Percentiles rank a stretch among this genome's conserved stretches.
These are phyloP conservation scores for Hypoxylon sp. DNA, from an alignment of 2,329 filamentous ascomycete genomes.

Conservation along the genomic window DNA sequence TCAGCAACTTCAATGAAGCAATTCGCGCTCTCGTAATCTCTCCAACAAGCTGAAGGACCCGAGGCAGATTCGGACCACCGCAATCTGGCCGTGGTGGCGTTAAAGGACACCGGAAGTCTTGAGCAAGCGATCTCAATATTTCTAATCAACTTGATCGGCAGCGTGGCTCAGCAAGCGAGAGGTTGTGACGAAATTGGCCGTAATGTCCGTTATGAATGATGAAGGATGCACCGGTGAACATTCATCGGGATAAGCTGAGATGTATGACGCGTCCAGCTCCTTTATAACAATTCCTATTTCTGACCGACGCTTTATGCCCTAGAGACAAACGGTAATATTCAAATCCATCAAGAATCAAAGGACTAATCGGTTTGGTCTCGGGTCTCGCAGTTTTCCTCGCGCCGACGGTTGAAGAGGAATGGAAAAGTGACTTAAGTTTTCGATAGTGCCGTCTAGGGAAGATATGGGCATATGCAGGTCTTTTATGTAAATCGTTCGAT, in stretches of 20 bases:
- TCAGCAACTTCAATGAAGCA: background rate
- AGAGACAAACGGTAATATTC: background rate
- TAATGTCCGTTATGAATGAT: background rate
- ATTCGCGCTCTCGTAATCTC: background rate
- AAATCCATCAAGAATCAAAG: background rate
- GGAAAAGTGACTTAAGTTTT: background rate
- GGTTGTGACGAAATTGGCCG: background rate
- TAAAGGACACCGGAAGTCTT: background rate
- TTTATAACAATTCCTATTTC: background rate
- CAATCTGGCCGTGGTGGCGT: background rate
- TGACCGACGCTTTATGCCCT: background rate
- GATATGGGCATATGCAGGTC: background rate
- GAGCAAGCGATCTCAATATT: background rate
- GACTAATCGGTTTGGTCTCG: background rate
- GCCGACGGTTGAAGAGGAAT: background rate
- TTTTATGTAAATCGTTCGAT: conserved; percentile 4
- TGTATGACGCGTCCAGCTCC: background rate
- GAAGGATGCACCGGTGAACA: background rate
- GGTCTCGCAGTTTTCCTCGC: background rate
- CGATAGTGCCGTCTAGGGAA: background rate
- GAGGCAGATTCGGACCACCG: background rate
- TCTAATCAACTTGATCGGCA: background rate
- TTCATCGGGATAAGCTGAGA: background rate
- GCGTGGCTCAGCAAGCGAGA: background rate
- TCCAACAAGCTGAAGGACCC: background rate